These are phyloP conservation scores for Nasturtium officinale DNA, from an alignment of 345 rosid species.

Conservation along the genomic window DNA sequence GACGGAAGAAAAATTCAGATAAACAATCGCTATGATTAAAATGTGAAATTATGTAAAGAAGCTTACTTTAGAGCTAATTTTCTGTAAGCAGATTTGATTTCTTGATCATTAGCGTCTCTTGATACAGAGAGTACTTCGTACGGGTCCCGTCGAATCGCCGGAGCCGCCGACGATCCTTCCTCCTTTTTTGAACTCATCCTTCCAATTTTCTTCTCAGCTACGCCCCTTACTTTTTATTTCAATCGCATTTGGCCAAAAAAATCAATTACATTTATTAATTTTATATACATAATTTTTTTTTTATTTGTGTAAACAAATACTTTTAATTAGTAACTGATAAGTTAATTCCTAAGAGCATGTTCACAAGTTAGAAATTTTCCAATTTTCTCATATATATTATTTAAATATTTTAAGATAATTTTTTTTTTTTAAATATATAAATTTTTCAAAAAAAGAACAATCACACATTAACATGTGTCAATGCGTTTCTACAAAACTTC, in stretches of 20 bases:
- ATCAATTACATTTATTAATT: background rate
- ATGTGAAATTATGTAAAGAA: background rate
- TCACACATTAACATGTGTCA: no score
- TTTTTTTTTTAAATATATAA: no score
- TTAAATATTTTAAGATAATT: no score
- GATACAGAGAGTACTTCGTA: conserved; percentile 90
- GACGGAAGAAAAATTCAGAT: background rate
- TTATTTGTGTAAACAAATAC: no score
- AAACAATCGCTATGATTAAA: no score
- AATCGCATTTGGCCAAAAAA: no score
- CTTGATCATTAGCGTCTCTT: conserved; percentile 87
- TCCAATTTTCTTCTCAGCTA: background rate
- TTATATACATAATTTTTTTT: background rate
- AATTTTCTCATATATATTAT: no score
- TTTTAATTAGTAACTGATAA: no score
- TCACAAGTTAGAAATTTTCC: no score
- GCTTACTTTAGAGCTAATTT: conserved; percentile 96
- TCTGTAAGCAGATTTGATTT: conserved; percentile 90
- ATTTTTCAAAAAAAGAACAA: no score
- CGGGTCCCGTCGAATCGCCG: conserved; percentile 72
- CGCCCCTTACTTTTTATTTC: background rate
- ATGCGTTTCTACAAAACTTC: no score
- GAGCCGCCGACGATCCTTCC: conserved; percentile 78
- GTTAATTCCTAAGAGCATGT: no score
- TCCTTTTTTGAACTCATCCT: conserved; percentile 59